Evolutionary conservation across 768 basidiomycete genomes (phyloP).

Genomic region (Trametes cinnabarina): DNA sequence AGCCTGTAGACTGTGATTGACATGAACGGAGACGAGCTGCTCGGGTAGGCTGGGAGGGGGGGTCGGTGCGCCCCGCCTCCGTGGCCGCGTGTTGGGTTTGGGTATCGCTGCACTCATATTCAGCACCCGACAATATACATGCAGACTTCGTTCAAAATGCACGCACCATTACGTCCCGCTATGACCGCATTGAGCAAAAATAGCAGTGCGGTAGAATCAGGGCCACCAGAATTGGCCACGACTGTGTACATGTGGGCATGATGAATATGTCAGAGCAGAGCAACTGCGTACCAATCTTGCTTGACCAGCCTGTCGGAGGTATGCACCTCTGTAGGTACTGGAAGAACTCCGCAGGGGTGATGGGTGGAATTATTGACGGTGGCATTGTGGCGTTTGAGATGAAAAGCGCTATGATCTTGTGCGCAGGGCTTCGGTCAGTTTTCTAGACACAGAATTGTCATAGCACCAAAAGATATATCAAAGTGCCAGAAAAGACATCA

Average conservation of each 20-base stretch:
- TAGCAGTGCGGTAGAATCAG: slow-evolving; percentile 78
- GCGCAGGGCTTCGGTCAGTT: neutral
- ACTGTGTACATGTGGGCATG: slow-evolving; percentile 37
- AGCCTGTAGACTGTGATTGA: slow-evolving; percentile 70
- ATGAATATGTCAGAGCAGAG: neutral
- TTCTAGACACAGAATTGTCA: neutral
- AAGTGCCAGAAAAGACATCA: no score
- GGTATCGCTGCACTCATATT: neutral
- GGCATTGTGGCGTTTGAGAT: slow-evolving; percentile 4
- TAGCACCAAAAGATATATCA: neutral
- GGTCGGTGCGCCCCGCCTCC: neutral
- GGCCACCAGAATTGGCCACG: slow-evolving; percentile 78
- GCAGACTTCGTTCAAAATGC: neutral
- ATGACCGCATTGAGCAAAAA: slow-evolving; percentile 47
- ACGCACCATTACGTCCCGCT: slow-evolving; percentile 19
- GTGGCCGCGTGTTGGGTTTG: neutral
- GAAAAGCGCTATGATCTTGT: neutral
- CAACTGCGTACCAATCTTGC: slow-evolving; percentile 42
- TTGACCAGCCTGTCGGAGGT: slow-evolving; percentile 51
- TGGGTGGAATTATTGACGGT: slow-evolving; percentile 28
- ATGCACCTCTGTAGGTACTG: slow-evolving; percentile 43
- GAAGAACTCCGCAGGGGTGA: slow-evolving; percentile 49
- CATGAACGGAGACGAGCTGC: slow-evolving; percentile 54
- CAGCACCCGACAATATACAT: neutral
- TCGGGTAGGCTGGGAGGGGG: slow-evolving; percentile 19